phyloP scores from a whole-genome alignment of 345 rosid genomes.

The Dipteronia sinensis region DNA sequence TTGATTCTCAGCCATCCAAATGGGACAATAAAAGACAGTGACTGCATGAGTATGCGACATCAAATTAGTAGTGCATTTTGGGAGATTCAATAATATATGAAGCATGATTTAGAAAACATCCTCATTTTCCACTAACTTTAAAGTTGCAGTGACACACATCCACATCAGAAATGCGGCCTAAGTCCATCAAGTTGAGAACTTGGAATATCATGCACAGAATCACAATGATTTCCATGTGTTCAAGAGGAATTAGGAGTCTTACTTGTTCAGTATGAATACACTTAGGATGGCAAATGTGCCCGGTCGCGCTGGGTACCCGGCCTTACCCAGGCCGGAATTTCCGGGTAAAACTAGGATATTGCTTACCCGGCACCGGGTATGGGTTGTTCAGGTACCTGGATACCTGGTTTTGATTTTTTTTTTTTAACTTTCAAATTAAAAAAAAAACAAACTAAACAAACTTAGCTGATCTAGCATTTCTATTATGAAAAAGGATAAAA shows the following conservation, averaged over 20 bases:
- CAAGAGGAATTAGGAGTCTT: neutral
- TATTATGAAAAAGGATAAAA: too few relatives aligned
- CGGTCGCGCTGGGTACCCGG: too few relatives aligned
- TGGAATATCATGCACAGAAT: neutral
- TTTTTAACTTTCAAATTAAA: too few relatives aligned
- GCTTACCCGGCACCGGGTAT: too few relatives aligned
- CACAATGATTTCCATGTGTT: neutral
- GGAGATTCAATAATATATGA: neutral
- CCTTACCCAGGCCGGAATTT: too few relatives aligned
- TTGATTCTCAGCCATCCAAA: slow-evolving; percentile 8
- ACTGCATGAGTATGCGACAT: neutral
- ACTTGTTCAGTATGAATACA: neutral
- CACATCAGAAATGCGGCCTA: neutral
- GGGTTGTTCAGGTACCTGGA: too few relatives aligned
- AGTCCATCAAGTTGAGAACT: neutral
- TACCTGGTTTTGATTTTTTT: too few relatives aligned
- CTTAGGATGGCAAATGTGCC: too few relatives aligned
- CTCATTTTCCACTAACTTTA: neutral
- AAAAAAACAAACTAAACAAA: too few relatives aligned
- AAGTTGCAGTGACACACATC: neutral
- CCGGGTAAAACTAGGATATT: too few relatives aligned
- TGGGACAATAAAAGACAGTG: neutral
- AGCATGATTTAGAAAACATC: neutral
- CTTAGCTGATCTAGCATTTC: too few relatives aligned
- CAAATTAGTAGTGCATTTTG: neutral